Evolutionary conservation across 768 basidiomycete species (phyloP).

Genomic region (Nidula microcarpa): DNA sequence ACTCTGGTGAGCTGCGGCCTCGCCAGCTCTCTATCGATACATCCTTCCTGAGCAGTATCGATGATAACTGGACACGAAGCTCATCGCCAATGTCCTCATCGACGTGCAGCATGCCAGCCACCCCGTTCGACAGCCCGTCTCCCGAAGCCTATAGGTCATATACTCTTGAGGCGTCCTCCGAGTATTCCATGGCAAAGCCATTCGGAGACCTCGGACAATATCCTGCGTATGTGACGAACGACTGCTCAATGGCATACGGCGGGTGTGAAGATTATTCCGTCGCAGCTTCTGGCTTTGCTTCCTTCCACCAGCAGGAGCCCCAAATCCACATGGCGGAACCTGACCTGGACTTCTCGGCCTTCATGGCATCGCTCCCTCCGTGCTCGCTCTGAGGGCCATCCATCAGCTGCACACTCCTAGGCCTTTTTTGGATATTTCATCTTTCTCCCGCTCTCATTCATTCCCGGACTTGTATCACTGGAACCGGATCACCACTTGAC

Average conservation of each 20-base stretch:
- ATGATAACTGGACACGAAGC: constrained; percentile 38
- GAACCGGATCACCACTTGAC: neutral
- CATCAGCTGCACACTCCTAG: neutral
- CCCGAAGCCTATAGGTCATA: constrained; percentile 19
- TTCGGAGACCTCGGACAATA: constrained; percentile 16
- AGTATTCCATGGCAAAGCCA: constrained; percentile 20
- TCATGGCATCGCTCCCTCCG: constrained; percentile 27
- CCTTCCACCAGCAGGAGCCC: constrained; percentile 13
- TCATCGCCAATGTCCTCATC: constrained; percentile 37
- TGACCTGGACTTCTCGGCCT: constrained; percentile 27
- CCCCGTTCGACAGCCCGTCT: constrained; percentile 29
- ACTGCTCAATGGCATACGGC: constrained; percentile 10
- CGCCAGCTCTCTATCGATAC: constrained; percentile 29
- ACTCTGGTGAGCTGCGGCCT: neutral
- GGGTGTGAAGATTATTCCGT: constrained; percentile 10
- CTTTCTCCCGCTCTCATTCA: neutral
- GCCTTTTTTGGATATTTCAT: neutral
- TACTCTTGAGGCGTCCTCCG: constrained; percentile 18
- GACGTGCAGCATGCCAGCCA: constrained; percentile 33
- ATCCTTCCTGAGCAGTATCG: constrained; percentile 19
- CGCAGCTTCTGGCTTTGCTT: constrained; percentile 15
- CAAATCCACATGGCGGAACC: constrained; percentile 20
- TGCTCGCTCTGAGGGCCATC: constrained; percentile 19
- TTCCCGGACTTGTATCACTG: neutral
- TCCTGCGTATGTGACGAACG: constrained; percentile 11